phyloP scores from a whole-genome alignment of 1,284 basidiomycete species.

The Phaffia rhodozyma region DNA sequence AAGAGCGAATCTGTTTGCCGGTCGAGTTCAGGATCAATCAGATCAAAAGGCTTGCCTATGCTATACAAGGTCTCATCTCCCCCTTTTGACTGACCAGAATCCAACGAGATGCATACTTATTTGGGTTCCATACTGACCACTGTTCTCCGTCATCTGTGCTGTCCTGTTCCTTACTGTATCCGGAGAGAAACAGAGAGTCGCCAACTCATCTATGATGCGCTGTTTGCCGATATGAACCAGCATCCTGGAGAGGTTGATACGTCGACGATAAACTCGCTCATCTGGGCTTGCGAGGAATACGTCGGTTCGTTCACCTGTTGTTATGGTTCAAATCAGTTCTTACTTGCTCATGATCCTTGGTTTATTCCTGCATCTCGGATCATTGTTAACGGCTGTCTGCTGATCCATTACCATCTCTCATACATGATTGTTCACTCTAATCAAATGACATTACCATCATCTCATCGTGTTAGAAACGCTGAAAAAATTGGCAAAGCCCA shows the following conservation, averaged over 20 bases:
- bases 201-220: neutral
- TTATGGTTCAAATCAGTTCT: too few relatives aligned
- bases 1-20: neutral
- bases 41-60: slow-evolving; percentile 9
- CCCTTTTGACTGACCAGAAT: too few relatives aligned
- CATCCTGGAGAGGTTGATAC: slow-evolving; percentile 1
- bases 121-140: neutral
- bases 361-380: too few relatives aligned
- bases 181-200: slow-evolving; percentile 1
- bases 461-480: neutral
- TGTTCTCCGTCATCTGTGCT: too few relatives aligned
- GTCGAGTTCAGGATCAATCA: neutral
- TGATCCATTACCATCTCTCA: too few relatives aligned
- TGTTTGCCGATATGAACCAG: slow-evolving; percentile 6
- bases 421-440: too few relatives aligned
- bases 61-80: neutral
- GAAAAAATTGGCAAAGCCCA: neutral
- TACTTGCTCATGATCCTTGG: too few relatives aligned
- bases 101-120: neutral
- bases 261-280: neutral
- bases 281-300: neutral
- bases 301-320: neutral
- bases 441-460: too few relatives aligned
- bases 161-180: neutral
- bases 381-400: too few relatives aligned